Conservation (phyloP, 495 filamentous ascomycete genomes). For the Mytilinidion resinicola region DNA sequence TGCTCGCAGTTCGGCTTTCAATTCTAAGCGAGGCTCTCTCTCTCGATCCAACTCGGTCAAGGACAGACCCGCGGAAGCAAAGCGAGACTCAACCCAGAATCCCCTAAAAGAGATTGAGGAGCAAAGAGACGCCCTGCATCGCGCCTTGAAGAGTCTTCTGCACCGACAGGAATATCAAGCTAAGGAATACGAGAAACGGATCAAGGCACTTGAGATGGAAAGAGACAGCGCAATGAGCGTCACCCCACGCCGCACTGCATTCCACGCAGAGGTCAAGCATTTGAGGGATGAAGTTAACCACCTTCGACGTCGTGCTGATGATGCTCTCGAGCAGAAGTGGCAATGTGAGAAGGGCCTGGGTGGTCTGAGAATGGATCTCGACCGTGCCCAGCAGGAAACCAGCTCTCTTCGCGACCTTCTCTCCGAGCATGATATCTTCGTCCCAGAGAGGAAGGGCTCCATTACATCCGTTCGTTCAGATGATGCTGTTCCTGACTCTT, state of each 20-base stretch:
- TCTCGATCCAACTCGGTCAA: constrained; percentile 59
- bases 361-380: constrained; percentile 94
- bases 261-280: constrained; percentile 70
- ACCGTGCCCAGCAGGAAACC: constrained; percentile 91
- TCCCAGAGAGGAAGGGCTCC: constrained; percentile 42
- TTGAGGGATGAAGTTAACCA: constrained; percentile 79
- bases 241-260: constrained; percentile 67
- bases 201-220: constrained; percentile 69
- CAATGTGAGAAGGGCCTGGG: constrained; percentile 89
- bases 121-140: constrained; percentile 88
- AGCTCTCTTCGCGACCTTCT: constrained; percentile 69
- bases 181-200: constrained; percentile 69
- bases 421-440: constrained; percentile 77
- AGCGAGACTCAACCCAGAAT: constrained; percentile 66
- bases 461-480: constrained; percentile 11
- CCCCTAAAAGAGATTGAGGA: constrained; percentile 86
- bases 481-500: constrained; percentile 56
- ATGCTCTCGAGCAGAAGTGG: constrained; percentile 94
- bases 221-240: constrained; percentile 62
- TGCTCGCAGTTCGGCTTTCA: constrained; percentile 38
- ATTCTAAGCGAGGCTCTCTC: constrained; percentile 32
- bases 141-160: constrained; percentile 77
- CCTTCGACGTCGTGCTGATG: constrained; percentile 82
- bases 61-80: constrained; percentile 32
- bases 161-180: constrained; percentile 77